Evolutionary conservation across 2,329 filamentous ascomycete species (phyloP).

Genomic region (Paecilomyces sp.): DNA sequence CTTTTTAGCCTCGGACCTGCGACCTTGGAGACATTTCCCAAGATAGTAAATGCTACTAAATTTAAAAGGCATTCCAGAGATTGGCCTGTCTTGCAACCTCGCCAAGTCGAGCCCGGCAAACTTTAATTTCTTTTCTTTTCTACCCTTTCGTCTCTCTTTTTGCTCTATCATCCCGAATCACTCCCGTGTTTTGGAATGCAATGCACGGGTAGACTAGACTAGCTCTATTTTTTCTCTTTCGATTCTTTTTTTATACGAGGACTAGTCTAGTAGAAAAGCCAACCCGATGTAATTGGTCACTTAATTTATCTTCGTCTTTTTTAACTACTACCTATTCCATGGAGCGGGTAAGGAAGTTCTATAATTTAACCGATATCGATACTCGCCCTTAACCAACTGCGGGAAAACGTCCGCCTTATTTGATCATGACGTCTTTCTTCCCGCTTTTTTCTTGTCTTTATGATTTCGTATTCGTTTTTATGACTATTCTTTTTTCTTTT

Average conservation of each 20-base stretch:
- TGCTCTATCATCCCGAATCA: too few relatives aligned
- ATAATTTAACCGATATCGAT: too few relatives aligned
- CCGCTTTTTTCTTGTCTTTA: too few relatives aligned
- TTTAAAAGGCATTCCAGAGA: background rate
- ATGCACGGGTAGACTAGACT: background rate
- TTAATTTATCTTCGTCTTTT: background rate
- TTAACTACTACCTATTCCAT: too few relatives aligned
- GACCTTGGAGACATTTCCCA: background rate
- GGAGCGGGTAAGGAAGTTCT: too few relatives aligned
- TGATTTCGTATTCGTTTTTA: background rate
- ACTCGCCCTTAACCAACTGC: background rate
- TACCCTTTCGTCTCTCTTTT: background rate
- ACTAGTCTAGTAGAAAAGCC: background rate
- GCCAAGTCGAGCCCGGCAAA: background rate
- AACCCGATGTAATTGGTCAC: background rate
- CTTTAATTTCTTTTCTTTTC: background rate
- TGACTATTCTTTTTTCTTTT: background rate
- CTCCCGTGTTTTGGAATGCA: background rate
- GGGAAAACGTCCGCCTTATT: background rate
- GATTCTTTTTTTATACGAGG: too few relatives aligned
- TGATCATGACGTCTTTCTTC: background rate
- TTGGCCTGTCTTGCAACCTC: background rate
- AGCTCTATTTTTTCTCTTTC: too few relatives aligned
- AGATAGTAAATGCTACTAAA: background rate
- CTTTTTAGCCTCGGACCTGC: background rate